These are phyloP conservation scores for Monilinia polystroma DNA, from an alignment of 2,329 filamentous ascomycete species.

Conservation along the genomic window DNA sequence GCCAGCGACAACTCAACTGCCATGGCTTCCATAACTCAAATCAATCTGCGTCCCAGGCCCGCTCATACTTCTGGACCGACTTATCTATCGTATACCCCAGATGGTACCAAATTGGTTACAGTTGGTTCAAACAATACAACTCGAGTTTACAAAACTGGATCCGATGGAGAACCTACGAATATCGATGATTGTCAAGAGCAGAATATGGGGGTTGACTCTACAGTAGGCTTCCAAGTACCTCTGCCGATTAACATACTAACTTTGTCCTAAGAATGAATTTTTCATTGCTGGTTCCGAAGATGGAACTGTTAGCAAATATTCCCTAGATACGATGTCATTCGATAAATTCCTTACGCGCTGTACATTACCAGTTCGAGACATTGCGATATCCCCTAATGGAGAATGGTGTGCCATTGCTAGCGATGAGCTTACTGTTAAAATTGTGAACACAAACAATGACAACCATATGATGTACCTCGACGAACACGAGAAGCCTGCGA, in stretches of 20 bases:
- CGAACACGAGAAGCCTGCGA: slow-evolving; percentile 83
- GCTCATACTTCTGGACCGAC: slow-evolving; percentile 83
- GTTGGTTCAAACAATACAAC: slow-evolving; percentile 93
- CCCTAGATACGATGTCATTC: slow-evolving; percentile 70
- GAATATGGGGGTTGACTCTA: slow-evolving; percentile 75
- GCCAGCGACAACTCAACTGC: slow-evolving; percentile 25
- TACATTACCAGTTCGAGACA: slow-evolving; percentile 81
- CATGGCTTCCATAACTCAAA: slow-evolving; percentile 41
- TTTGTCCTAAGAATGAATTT: slow-evolving; percentile 61
- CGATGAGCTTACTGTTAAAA: slow-evolving; percentile 88
- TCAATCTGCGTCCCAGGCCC: slow-evolving; percentile 61
- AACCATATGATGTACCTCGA: slow-evolving; percentile 72
- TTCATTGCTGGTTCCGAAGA: slow-evolving; percentile 92
- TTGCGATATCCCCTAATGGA: slow-evolving; percentile 76
- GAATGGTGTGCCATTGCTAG: slow-evolving; percentile 95
- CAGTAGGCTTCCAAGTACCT: slow-evolving; percentile 44
- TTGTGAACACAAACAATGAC: slow-evolving; percentile 81
- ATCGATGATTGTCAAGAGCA: slow-evolving; percentile 89
- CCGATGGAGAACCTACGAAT: slow-evolving; percentile 86
- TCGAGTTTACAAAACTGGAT: slow-evolving; percentile 87
- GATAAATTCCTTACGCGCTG: slow-evolving; percentile 81
- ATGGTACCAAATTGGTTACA: slow-evolving; percentile 83
- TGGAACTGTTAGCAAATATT: slow-evolving; percentile 92
- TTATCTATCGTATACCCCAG: slow-evolving; percentile 83
- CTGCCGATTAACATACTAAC: slow-evolving; percentile 26